Base-by-base conservation (phyloP, 495 filamentous ascomycete species). In the Penicillium angulare region DNA sequence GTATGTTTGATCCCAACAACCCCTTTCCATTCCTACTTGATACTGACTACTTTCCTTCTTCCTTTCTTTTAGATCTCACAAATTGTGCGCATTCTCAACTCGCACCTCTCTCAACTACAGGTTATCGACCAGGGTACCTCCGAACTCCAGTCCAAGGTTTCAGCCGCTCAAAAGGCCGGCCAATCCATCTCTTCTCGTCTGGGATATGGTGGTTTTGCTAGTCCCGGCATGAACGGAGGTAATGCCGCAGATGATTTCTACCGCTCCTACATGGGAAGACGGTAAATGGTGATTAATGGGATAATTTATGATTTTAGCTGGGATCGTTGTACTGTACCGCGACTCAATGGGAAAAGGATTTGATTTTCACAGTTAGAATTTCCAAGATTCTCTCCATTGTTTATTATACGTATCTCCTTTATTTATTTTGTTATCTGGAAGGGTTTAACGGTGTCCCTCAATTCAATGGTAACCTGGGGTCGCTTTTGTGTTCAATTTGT, bases 1-100 rank as follows among this genome's bases (percentile, higher is more conserved):
- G 92, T 96, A 82, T 67, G 90, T 82, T 1, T 17, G 20, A 34
- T 7, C 26, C 3, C n/a, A 7, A 17, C 23, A 27, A 27, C 5
- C 17, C 42, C 31, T 5, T 29, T 15, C 0, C 3, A 23, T 23
- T 2, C 1, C 0, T 10, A 26, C 10, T 1, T n/a, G 33, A 41
- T 41, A 0, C 42, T 44, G 15, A 44, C 27, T 22, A n/a, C n/a
- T n/a, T n/a, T n/a, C n/a, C n/a, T n/a, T n/a, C n/a, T 39, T 56
- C 47, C 15, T 2, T 35, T 22, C 5, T 15, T 58, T 40, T 55
- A 97, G 90, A 80, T 98, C 59, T 91, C 89, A 23, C 87, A 93
- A 64, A 95, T 98, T 57, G 90, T 98, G 40, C 85, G 85, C 43
- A 89, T 98, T 34, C 84, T 98, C 47, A 98, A 98, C 65, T 81